phyloP scores from a whole-genome alignment of 2,329 filamentous ascomycete genomes.

The Colletotrichum noveboracense region DNA sequence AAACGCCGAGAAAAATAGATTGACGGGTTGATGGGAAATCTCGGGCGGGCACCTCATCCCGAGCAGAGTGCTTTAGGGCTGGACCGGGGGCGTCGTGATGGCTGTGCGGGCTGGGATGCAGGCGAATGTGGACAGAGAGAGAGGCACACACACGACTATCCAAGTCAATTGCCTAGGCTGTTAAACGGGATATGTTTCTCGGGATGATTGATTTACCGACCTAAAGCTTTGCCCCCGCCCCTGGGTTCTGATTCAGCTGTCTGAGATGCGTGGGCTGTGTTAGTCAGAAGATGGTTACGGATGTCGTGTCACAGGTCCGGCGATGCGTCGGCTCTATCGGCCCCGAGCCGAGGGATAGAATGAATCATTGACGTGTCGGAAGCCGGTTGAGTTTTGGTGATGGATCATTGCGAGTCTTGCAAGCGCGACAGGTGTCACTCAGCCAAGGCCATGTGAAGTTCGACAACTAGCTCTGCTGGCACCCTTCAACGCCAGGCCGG shows the following conservation, averaged over 20 bases:
- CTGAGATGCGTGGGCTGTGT: background rate
- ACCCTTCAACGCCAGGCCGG: background rate
- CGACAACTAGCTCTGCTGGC: background rate
- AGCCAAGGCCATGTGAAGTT: background rate
- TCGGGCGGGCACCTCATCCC: background rate
- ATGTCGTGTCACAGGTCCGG: background rate
- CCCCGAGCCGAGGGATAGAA: background rate
- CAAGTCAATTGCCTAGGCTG: background rate
- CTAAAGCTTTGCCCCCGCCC: background rate
- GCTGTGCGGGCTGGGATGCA: background rate
- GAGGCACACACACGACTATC: background rate
- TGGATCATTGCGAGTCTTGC: background rate
- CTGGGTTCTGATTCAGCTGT: background rate
- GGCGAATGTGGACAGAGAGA: background rate
- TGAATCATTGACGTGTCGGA: background rate
- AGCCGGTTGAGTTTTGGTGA: background rate
- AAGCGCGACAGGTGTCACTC: background rate
- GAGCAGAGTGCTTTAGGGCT: background rate
- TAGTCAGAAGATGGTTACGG: background rate
- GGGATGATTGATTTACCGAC: background rate
- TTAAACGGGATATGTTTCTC: background rate
- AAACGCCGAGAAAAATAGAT: background rate
- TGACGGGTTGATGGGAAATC: background rate
- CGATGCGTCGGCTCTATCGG: background rate
- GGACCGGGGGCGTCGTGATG: background rate